Conservation (phyloP, 805 yeast genomes). For the Candida palmyrensis region DNA sequence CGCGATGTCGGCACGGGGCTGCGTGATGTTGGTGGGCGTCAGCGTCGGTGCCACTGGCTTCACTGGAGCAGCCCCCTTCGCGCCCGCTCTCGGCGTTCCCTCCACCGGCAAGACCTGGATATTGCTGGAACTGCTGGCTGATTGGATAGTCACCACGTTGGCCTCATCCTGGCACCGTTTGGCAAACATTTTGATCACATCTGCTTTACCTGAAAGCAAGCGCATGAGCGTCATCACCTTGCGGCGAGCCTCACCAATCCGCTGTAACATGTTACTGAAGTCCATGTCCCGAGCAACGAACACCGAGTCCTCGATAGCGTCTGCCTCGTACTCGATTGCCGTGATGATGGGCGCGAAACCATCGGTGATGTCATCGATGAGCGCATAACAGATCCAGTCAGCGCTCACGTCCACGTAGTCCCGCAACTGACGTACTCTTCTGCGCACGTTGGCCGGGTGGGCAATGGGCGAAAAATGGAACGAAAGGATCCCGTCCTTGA, state of each 20-base stretch:
- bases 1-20: constrained; percentile 89
- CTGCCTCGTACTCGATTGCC: constrained; percentile 74
- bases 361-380: constrained; percentile 81
- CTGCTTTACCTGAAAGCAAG: constrained; percentile 87
- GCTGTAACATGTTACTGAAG: constrained; percentile 68
- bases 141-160: too few relatives aligned
- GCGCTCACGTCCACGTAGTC: constrained; percentile 75
- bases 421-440: constrained; percentile 75
- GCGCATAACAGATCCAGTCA: constrained; percentile 79
- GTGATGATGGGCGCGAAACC: constrained; percentile 80
- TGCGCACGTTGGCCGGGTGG: constrained; percentile 66
- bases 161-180: constrained; percentile 85
- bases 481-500: constrained; percentile 53
- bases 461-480: constrained; percentile 57
- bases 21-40: constrained; percentile 22
- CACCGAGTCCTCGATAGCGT: constrained; percentile 80
- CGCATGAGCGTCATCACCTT: constrained; percentile 92
- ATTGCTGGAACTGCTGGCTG: constrained; percentile 11
- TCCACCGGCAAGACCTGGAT: constrained; percentile 6
- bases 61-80: constrained; percentile 7
- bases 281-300: constrained; percentile 73
- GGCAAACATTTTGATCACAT: constrained; percentile 93
- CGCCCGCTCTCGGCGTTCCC: constrained; percentile 8
- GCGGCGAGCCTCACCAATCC: constrained; percentile 85
- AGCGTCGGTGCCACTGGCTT: constrained; percentile 26